Base-by-base conservation (phyloP, 148 eudicot species). In the Suaeda aralocaspica region DNA sequence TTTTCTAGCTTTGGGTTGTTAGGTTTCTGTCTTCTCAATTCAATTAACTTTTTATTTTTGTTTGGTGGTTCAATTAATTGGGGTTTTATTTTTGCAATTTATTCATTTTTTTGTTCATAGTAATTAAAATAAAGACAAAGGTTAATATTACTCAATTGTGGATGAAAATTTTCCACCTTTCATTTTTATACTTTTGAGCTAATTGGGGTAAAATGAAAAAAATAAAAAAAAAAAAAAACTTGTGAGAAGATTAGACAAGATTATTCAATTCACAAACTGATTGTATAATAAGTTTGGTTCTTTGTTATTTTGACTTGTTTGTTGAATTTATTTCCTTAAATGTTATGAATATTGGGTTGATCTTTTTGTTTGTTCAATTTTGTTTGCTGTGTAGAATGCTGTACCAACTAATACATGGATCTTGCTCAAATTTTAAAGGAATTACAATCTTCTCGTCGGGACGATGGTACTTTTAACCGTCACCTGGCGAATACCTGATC, bases 321-420 rank as follows among this genome's bases (percentile, higher is more conserved):
- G n/a, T n/a, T n/a, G n/a, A n/a, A n/a, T n/a, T n/a, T n/a, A n/a
- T n/a, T n/a, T n/a, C n/a, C n/a, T n/a, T n/a, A n/a, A n/a, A n/a
- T n/a, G n/a, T n/a, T n/a, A n/a, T n/a, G n/a, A n/a, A n/a, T n/a
- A n/a, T n/a, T n/a, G n/a, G n/a, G n/a, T n/a, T 48, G 66, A 21
- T 55, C 2, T n/a, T n/a, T 63, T 29, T 49, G 28, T 59, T 31
- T 45, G 21, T 59, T 31, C 5, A 19, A n/a, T 72, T 29, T 30
- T 64, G 48, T 53, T 70, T 70, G 64, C 19, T 75, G 57, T 72
- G n/a, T 60, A 84, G 87, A 84, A 78, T 59, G 87, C 76, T 59
- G 87, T 84, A 63, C 87, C 87, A 3, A 59, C 81, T 67, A 84
- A 84, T 60, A 84, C 87, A 65, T 84, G 84, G 84, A 61, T 84